Conservation (phyloP, 2,329 filamentous ascomycete genomes). For the Juglanconis oblonga region DNA sequence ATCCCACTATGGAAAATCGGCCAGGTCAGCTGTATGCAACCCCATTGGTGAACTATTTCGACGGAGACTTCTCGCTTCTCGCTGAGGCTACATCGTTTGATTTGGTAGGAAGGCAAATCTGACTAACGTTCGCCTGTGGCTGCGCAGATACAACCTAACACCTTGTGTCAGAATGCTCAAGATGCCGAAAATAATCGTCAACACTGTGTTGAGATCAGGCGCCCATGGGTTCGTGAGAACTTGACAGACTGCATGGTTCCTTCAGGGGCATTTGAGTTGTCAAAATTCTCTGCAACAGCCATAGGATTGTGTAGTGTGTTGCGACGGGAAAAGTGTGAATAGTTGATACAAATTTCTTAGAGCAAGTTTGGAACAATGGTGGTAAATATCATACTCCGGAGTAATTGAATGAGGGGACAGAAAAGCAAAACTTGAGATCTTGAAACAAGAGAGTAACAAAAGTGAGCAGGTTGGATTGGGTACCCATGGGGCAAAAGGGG, state of each 20-base stretch:
- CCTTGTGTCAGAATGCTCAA: background rate
- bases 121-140: background rate
- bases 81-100: no score
- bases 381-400: no score
- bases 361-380: background rate
- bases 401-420: no score
- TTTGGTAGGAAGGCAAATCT: no score
- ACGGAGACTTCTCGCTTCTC: no score
- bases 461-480: no score
- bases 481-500: no score
- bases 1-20: background rate
- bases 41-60: no score
- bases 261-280: background rate
- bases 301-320: background rate
- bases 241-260: background rate
- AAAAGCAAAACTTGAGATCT: no score
- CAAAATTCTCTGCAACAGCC: background rate
- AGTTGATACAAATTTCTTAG: no score
- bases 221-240: background rate
- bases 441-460: no score
- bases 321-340: background rate
- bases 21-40: no score
- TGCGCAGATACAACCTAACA: background rate
- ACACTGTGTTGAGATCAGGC: background rate
- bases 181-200: background rate